These are phyloP conservation scores for Cairneyella variabilis DNA, from an alignment of 495 filamentous ascomycete species.

Conservation along the genomic window DNA sequence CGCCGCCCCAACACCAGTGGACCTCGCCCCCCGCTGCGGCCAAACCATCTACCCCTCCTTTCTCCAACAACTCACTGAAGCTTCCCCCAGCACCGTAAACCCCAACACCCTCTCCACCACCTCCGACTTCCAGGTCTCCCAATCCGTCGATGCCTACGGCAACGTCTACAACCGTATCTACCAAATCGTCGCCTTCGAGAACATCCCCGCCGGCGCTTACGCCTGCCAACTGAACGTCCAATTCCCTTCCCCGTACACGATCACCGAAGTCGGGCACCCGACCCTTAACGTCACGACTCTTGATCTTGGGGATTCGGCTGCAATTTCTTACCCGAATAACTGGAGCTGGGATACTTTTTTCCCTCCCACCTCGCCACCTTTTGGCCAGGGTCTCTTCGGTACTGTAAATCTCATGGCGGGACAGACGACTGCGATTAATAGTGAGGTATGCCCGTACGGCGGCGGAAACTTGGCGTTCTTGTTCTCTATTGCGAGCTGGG, in stretches of 20 bases:
- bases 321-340: constrained; percentile 12
- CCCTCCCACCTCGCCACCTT: not conserved
- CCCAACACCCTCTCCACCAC: constrained; percentile 7
- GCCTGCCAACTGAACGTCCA: constrained; percentile 20
- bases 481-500: constrained; percentile 17
- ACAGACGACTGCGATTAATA: constrained; percentile 12
- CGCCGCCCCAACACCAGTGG: constrained; percentile 16
- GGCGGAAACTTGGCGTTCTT: constrained; percentile 18
- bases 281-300: constrained; percentile 17
- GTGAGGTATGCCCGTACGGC: constrained; percentile 10
- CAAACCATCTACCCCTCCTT: constrained; percentile 12
- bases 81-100: not conserved
- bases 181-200: constrained; percentile 19
- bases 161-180: constrained; percentile 17
- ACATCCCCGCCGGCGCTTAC: constrained; percentile 16
- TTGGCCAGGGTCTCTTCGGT: constrained; percentile 19
- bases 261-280: constrained; percentile 14
- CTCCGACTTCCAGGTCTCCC: constrained; percentile 14
- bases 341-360: constrained; percentile 12
- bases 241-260: constrained; percentile 12
- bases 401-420: constrained; percentile 8
- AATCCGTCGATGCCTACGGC: constrained; percentile 4
- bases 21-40: constrained; percentile 25
- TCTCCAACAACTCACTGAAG: constrained; percentile 17
- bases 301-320: not conserved